Evolutionary conservation across 148 eudicot species (phyloP).

Genomic region (Amaranthus cruentus): DNA sequence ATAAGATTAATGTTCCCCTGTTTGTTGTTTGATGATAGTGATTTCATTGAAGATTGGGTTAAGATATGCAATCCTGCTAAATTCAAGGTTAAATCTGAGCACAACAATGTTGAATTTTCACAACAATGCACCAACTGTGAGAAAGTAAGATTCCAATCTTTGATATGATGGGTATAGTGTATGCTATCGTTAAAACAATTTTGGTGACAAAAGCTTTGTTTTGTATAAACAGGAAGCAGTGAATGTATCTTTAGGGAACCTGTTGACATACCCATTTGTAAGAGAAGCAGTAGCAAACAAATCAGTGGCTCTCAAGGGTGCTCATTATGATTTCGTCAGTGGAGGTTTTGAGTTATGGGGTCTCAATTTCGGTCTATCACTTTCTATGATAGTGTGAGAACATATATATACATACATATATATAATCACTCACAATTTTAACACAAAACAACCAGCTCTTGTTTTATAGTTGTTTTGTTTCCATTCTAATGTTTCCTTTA

Average conservation of each 20-base stretch:
- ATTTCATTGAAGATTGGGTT: conserved; percentile 92
- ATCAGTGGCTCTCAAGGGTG: conserved; percentile 57
- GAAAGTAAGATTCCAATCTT: conserved; percentile 32
- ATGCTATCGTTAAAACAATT: not conserved
- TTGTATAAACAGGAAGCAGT: conserved; percentile 74
- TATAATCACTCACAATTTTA: not conserved
- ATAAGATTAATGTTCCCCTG: conserved; percentile 15
- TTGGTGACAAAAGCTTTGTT: not conserved
- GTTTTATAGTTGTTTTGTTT: not conserved
- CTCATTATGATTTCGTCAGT: conserved; percentile 74
- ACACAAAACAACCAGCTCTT: no score
- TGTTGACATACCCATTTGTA: conserved; percentile 88
- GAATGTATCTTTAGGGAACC: conserved; percentile 73
- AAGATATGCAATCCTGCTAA: conserved; percentile 61
- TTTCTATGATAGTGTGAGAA: conserved; percentile 30
- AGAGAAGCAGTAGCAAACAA: conserved; percentile 59
- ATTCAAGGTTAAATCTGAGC: conserved; percentile 48
- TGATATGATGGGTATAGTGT: no score
- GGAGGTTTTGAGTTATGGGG: conserved; percentile 72
- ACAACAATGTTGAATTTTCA: conserved; percentile 30
- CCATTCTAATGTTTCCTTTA: not conserved
- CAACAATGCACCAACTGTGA: conserved; percentile 66
- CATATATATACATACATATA: no score
- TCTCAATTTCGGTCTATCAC: conserved; percentile 45
- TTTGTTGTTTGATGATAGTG: conserved; percentile 27